Evolutionary conservation across 176 grass and related monocot genomes (phyloP).

Genomic region (Melocanna baccifera): DNA sequence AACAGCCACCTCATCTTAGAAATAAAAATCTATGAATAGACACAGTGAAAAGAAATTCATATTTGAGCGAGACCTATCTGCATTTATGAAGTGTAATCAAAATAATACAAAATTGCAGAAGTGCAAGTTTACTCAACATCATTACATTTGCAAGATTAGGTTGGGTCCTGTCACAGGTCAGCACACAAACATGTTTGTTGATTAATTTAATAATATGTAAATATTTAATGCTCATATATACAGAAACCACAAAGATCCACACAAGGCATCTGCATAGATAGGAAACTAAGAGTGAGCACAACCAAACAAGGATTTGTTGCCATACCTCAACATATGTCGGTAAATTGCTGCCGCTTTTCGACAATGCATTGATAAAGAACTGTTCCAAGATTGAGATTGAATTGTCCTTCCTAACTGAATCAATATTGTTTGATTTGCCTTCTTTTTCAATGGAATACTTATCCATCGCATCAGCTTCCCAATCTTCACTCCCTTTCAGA

Average conservation of each 20-base stretch:
- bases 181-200: not conserved
- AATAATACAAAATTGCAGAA: slow-evolving; percentile 4
- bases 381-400: slow-evolving; percentile 79
- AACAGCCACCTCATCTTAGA: not conserved
- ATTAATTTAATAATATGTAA: slow-evolving; percentile 4
- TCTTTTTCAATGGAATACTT: slow-evolving; percentile 58
- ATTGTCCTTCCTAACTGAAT: slow-evolving; percentile 46
- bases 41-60: not conserved
- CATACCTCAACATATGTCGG: slow-evolving; percentile 48
- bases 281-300: slow-evolving; percentile 14
- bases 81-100: not conserved
- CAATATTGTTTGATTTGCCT: slow-evolving; percentile 31
- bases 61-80: not conserved
- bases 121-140: slow-evolving; percentile 1
- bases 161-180: not conserved
- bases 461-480: slow-evolving; percentile 53
- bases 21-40: not conserved
- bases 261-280: not conserved
- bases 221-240: slow-evolving; percentile 4
- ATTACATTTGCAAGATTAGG: not conserved
- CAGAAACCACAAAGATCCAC: not conserved
- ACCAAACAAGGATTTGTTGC: not conserved
- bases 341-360: slow-evolving; percentile 44
- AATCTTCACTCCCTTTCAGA: slow-evolving; percentile 42
- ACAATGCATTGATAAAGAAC: slow-evolving; percentile 72